A percentile compares a stretch with the other conserved stretches of the same genome.
These are phyloP conservation scores for Penicillium sp. DNA, from an alignment of 2,329 filamentous ascomycete genomes.

Conservation along the genomic window DNA sequence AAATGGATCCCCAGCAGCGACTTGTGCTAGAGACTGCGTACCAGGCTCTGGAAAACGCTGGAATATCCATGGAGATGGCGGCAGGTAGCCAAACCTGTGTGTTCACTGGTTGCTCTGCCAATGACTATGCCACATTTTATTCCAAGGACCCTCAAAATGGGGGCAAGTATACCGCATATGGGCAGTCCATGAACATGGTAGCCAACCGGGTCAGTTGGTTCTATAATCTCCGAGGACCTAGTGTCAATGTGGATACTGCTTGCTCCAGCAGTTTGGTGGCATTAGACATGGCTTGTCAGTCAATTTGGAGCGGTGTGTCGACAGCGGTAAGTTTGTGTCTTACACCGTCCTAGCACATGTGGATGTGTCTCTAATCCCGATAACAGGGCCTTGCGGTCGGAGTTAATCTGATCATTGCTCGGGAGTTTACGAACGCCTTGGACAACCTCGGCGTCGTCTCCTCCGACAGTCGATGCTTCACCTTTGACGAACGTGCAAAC, in stretches of 20 bases:
- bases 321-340: background rate
- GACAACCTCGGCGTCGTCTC: background rate
- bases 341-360: no score
- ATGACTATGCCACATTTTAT: background rate
- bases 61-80: background rate
- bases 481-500: background rate
- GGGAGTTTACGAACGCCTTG: background rate
- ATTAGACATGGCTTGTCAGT: conserved; percentile 13
- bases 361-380: no score
- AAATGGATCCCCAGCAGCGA: background rate
- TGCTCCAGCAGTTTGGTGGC: conserved; percentile 14
- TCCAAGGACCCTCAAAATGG: background rate
- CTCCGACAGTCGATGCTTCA: background rate
- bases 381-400: background rate
- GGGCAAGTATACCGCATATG: background rate
- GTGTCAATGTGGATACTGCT: conserved; percentile 15
- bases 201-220: conserved; percentile 17
- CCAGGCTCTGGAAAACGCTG: background rate
- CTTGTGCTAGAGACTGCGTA: background rate
- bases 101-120: background rate
- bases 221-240: conserved; percentile 17
- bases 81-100: background rate
- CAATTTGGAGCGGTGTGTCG: conserved; percentile 3
- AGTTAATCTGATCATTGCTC: background rate
- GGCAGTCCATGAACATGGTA: background rate